These are phyloP conservation scores for Pelargonium australe DNA, from an alignment of 441 rosid species.

Conservation along the genomic window DNA sequence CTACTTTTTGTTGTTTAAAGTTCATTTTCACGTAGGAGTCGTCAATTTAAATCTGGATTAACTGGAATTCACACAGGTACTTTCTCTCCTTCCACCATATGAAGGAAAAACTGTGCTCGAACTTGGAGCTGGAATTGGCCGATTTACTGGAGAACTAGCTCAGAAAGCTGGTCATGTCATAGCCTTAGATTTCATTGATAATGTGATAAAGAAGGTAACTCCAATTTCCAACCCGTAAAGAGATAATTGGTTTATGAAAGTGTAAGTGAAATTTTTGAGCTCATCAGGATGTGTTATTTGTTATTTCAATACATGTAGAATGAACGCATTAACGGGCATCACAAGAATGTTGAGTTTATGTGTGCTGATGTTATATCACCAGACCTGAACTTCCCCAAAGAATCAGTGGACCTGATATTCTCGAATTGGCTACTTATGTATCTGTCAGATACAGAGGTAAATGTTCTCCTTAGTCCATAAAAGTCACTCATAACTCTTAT, in stretches of 20 bases:
- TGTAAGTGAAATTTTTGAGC: not conserved
- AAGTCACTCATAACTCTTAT: too few species aligned
- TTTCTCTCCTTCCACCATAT: constrained; percentile 68
- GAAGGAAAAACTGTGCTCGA: constrained; percentile 78
- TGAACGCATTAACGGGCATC: constrained; percentile 68
- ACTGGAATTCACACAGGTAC: constrained; percentile 41
- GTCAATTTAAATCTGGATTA: not conserved
- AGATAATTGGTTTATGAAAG: not conserved
- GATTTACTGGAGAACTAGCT: constrained; percentile 86
- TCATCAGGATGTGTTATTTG: constrained; percentile 11
- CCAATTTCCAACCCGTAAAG: not conserved
- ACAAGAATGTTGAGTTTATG: constrained; percentile 76
- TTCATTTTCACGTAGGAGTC: not conserved
- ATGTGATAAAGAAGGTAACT: constrained; percentile 69
- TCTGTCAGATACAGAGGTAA: constrained; percentile 90
- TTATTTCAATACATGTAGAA: constrained; percentile 41
- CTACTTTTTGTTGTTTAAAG: not conserved
- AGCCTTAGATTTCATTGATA: constrained; percentile 86
- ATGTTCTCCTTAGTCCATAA: not conserved
- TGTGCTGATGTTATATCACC: constrained; percentile 89
- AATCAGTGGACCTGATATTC: constrained; percentile 71
- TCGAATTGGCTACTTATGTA: constrained; percentile 96
- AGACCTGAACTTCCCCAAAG: constrained; percentile 51
- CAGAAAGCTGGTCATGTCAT: constrained; percentile 65
- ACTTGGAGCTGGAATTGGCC: constrained; percentile 92